Evolutionary conservation across 768 basidiomycete genomes (phyloP).

Genomic region (Mycena rosella): DNA sequence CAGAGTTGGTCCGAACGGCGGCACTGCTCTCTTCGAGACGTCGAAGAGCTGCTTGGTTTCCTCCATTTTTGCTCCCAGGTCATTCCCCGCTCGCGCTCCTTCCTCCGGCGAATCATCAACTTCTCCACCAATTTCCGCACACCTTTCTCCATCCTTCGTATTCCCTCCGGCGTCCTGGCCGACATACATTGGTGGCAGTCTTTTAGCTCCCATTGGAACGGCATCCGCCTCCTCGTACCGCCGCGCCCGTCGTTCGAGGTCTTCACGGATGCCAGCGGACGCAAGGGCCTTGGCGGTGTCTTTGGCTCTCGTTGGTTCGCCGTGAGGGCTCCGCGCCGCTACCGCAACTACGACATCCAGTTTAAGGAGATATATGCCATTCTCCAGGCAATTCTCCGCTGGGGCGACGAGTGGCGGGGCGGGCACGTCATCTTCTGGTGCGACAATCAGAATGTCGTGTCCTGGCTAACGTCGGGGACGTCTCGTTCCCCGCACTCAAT

Average conservation of each 20-base stretch:
- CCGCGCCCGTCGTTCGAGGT: slow-evolving; percentile 29
- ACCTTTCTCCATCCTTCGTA: slow-evolving; percentile 29
- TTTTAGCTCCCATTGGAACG: slow-evolving; percentile 45
- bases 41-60: slow-evolving; percentile 48
- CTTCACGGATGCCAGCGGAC: slow-evolving; percentile 48
- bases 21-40: slow-evolving; percentile 28
- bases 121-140: slow-evolving; percentile 44
- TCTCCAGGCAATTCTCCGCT: too few species aligned
- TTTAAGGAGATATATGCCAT: slow-evolving; percentile 51
- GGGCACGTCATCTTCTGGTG: too few species aligned
- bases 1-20: not conserved
- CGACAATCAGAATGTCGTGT: too few species aligned
- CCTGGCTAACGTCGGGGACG: too few species aligned
- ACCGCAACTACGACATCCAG: slow-evolving; percentile 44
- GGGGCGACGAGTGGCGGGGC: too few species aligned
- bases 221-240: slow-evolving; percentile 36
- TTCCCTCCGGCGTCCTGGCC: slow-evolving; percentile 31
- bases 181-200: slow-evolving; percentile 51
- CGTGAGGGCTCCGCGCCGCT: slow-evolving; percentile 38
- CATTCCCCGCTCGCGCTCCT: slow-evolving; percentile 45
- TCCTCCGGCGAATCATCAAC: slow-evolving; percentile 44
- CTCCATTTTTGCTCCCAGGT: slow-evolving; percentile 52
- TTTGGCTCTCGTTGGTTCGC: slow-evolving; percentile 43
- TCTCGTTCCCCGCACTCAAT: too few species aligned
- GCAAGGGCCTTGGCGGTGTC: slow-evolving; percentile 38